These are phyloP conservation scores for Camellia oleifera DNA, from an alignment of 179 eudicot genomes.

Conservation along the genomic window DNA sequence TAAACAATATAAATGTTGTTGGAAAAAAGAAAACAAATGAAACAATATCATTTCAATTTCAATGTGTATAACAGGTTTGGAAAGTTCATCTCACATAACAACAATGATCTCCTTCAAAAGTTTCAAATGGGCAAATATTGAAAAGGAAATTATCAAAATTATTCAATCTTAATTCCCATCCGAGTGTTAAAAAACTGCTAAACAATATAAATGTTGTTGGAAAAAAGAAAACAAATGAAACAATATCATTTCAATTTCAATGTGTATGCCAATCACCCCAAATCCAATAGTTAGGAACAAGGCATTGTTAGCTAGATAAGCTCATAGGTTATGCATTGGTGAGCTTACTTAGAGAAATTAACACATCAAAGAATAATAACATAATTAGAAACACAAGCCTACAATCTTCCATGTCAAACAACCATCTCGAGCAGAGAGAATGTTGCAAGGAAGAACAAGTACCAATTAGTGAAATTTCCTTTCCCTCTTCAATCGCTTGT, in stretches of 20 bases:
- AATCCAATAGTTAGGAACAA: slow-evolving; percentile 1
- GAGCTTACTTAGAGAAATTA: slow-evolving; percentile 1
- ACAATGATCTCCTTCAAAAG: too few species aligned
- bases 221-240: not conserved
- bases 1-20: not conserved
- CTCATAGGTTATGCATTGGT: not conserved
- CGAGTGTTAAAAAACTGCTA: too few species aligned
- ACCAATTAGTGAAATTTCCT: not conserved
- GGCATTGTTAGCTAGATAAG: not conserved
- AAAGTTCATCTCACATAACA: too few species aligned
- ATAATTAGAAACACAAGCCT: not conserved
- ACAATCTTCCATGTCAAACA: not conserved
- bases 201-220: not conserved
- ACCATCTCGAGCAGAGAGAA: not conserved
- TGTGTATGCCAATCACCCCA: not conserved
- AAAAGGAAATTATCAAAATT: too few species aligned
- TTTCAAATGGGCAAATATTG: too few species aligned
- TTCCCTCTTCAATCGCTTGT: not conserved
- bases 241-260: not conserved
- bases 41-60: not conserved
- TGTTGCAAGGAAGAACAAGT: slow-evolving; percentile 7
- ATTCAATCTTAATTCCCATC: too few species aligned
- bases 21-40: not conserved
- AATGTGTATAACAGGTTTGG: too few species aligned
- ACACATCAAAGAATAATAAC: not conserved